Evolutionary conservation across 73 alveolate genomes (phyloP).

Genomic region (Paramecium primaurelia): DNA sequence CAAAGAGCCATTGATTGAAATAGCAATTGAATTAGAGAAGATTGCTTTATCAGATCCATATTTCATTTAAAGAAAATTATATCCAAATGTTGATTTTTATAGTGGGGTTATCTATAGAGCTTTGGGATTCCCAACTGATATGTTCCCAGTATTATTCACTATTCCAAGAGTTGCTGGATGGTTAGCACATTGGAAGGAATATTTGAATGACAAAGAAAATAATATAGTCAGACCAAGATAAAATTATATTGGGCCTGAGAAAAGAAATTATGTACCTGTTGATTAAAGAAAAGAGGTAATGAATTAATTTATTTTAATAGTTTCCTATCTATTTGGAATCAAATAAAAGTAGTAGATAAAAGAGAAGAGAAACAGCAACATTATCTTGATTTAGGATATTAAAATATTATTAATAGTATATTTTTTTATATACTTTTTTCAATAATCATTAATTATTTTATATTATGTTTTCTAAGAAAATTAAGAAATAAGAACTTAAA

Average conservation of each 20-base stretch:
- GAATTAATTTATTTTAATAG: background rate
- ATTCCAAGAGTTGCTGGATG: slow-evolving; percentile 90
- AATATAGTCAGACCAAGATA: slow-evolving; percentile 85
- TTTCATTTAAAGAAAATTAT: slow-evolving; percentile 75
- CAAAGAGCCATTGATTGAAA: slow-evolving; percentile 86
- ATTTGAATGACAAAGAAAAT: slow-evolving; percentile 81
- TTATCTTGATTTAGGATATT: background rate
- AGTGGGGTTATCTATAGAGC: slow-evolving; percentile 86
- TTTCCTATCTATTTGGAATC: slow-evolving; percentile 48
- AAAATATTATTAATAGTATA: background rate
- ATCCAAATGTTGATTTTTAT: slow-evolving; percentile 87
- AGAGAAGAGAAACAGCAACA: slow-evolving; percentile 66
- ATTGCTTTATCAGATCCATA: slow-evolving; percentile 78
- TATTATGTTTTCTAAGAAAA: background rate
- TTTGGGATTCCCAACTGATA: slow-evolving; percentile 86
- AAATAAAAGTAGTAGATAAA: slow-evolving; percentile 46
- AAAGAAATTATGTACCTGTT: slow-evolving; percentile 73
- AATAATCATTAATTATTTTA: background rate
- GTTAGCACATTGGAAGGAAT: slow-evolving; percentile 85
- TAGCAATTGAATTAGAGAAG: slow-evolving; percentile 91
- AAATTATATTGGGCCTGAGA: slow-evolving; percentile 77
- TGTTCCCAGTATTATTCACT: slow-evolving; percentile 83
- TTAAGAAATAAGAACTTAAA: background rate
- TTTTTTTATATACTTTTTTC: background rate
- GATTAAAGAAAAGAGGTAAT: slow-evolving; percentile 69